Conservation (phyloP, 441 rosid species). For the Syzygium syzygioides region DNA sequence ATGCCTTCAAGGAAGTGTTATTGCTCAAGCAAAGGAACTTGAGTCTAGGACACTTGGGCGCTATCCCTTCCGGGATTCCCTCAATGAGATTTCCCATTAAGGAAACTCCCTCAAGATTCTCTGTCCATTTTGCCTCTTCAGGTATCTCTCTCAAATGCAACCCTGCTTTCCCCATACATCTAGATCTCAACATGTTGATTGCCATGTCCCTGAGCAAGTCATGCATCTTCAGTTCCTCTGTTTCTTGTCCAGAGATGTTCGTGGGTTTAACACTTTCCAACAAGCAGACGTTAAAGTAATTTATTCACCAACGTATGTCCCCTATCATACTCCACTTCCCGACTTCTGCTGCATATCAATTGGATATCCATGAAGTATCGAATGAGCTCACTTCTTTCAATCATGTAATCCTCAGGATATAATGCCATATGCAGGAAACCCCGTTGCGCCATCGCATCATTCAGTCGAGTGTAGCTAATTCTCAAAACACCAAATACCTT, state of each 20-base stretch:
- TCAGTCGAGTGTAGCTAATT: background rate
- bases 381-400: background rate
- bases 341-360: background rate
- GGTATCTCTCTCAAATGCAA: background rate
- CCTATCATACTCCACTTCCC: background rate
- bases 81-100: background rate
- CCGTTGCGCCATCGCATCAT: background rate
- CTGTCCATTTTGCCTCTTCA: background rate
- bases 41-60: background rate
- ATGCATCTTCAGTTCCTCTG: background rate
- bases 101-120: background rate
- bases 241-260: background rate
- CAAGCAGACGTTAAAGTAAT: background rate
- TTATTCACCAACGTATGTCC: background rate
- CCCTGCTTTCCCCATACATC: background rate
- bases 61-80: background rate
- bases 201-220: background rate
- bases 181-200: background rate
- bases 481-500: rapidly evolving
- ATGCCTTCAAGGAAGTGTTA: background rate
- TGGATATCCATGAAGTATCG: background rate
- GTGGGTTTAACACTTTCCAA: background rate
- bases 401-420: background rate
- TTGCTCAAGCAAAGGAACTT: background rate
- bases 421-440: background rate